Evolutionary conservation across 2,329 filamentous ascomycete species (phyloP).

Genomic region (Fusarium phyllophilum): DNA sequence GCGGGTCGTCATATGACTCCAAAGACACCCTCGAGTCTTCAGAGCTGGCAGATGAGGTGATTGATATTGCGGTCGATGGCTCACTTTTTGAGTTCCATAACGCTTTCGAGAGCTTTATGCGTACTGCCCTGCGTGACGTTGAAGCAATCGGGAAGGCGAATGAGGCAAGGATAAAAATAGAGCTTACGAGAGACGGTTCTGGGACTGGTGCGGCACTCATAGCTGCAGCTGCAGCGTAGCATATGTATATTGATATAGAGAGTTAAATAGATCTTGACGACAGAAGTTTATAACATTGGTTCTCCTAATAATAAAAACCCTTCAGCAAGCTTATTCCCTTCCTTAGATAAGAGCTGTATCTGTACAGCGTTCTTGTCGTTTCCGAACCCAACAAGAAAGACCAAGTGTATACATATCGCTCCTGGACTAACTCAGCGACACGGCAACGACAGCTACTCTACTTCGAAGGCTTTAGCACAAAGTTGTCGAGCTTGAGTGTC

Average conservation of each 20-base stretch:
- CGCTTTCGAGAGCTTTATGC: slow-evolving; percentile 6
- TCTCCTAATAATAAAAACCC: not conserved
- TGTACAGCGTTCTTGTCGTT: not conserved
- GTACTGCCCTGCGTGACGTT: not conserved
- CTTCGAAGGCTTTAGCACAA: not conserved
- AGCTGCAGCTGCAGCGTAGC: not conserved
- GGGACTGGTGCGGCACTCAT: slow-evolving; percentile 14
- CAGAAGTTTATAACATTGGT: not conserved
- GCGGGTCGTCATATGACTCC: not conserved
- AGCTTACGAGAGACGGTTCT: slow-evolving; percentile 10
- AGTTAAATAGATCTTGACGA: not conserved
- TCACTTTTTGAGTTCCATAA: slow-evolving; percentile 7
- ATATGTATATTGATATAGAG: not conserved
- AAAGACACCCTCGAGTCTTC: not conserved
- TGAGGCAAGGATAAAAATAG: slow-evolving; percentile 6
- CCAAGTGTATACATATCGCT: fast-evolving
- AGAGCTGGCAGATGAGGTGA: not conserved
- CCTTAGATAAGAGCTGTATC: not conserved
- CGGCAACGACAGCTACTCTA: not conserved
- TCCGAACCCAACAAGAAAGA: fast-evolving
- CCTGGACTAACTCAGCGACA: not conserved
- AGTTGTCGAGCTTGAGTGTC: not conserved
- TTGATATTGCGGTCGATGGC: slow-evolving; percentile 1
- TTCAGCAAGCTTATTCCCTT: not conserved
- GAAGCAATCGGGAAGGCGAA: not conserved